phyloP scores from a whole-genome alignment of 371 early-diverging fungal species.

The Lichtheimia ramosa region DNA sequence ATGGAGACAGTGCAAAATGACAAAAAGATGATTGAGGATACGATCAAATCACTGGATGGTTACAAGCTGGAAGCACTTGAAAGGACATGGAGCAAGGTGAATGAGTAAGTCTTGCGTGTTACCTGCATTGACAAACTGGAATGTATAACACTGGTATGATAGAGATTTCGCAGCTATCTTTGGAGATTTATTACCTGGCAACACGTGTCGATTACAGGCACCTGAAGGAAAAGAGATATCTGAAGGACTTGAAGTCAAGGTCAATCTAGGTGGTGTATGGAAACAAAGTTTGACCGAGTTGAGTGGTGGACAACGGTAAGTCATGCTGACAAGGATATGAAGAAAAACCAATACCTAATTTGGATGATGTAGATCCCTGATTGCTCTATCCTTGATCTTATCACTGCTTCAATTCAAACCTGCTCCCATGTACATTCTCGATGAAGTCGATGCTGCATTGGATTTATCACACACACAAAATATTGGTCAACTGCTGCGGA shows the following conservation, averaged over 20 bases:
- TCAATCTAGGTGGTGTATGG: constrained; percentile 97
- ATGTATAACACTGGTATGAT: background rate
- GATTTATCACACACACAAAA: constrained; percentile 99
- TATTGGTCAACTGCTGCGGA: constrained; percentile 96
- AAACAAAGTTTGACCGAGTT: constrained; percentile 97
- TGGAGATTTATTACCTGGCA: constrained; percentile 91
- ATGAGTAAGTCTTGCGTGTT: constrained; percentile 52
- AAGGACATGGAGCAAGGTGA: constrained; percentile 90
- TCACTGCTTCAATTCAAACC: constrained; percentile 98
- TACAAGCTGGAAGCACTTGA: constrained; percentile 89
- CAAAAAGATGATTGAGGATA: constrained; percentile 93
- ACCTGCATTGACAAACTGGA: background rate
- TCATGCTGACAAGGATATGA: background rate
- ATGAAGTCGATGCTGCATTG: constrained; percentile 99
- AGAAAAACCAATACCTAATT: background rate
- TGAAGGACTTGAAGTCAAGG: constrained; percentile 92
- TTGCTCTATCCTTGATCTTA: constrained; percentile 97
- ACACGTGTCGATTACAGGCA: constrained; percentile 84
- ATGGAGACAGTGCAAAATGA: constrained; percentile 88
- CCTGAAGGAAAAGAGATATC: constrained; percentile 82
- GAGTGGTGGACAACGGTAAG: constrained; percentile 97
- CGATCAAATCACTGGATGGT: constrained; percentile 85
- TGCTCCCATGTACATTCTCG: constrained; percentile 99
- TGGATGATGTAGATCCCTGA: constrained; percentile 66
- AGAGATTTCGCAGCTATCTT: constrained; percentile 96